Percentiles rank a stretch among this genome's conserved stretches.
Conservation (phyloP, 768 basidiomycete species). For the Trametes villosa region DNA sequence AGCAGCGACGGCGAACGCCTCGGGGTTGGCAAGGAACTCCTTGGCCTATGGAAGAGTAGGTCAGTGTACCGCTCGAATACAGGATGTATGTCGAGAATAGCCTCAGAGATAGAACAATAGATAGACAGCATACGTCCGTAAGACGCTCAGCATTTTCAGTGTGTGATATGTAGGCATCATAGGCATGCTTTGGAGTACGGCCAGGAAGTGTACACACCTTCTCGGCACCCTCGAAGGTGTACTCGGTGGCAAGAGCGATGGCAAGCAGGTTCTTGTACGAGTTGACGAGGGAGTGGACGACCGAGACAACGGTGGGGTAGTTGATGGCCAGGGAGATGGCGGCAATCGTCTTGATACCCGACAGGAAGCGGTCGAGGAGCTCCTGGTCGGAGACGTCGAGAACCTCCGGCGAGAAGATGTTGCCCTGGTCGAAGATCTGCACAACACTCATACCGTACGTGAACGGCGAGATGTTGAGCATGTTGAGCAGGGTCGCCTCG, state of each 20-base stretch:
- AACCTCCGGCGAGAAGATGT: slow-evolving; percentile 86
- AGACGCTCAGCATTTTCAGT: slow-evolving; percentile 87
- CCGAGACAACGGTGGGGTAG: slow-evolving; percentile 95
- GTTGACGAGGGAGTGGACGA: slow-evolving; percentile 95
- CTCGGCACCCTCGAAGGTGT: slow-evolving; percentile 91
- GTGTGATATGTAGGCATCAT: slow-evolving; percentile 44
- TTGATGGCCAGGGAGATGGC: slow-evolving; percentile 93
- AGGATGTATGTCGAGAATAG: slow-evolving; percentile 19
- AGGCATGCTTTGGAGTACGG: slow-evolving; percentile 21
- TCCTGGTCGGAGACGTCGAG: slow-evolving; percentile 93
- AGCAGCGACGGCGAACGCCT: slow-evolving; percentile 90
- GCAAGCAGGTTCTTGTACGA: slow-evolving; percentile 98
- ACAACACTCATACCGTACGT: slow-evolving; percentile 99
- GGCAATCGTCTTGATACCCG: slow-evolving; percentile 94
- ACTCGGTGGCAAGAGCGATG: slow-evolving; percentile 87
- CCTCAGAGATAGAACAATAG: slow-evolving; percentile 32
- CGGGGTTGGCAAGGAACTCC: slow-evolving; percentile 96
- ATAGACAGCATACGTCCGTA: slow-evolving; percentile 44
- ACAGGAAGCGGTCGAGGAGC: slow-evolving; percentile 89
- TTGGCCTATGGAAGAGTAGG: slow-evolving; percentile 63
- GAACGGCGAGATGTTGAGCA: slow-evolving; percentile 99
- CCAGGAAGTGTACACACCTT: slow-evolving; percentile 62
- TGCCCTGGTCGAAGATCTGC: slow-evolving; percentile 95
- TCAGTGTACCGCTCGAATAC: slow-evolving; percentile 39
- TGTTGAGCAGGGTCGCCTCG: slow-evolving; percentile 98